Evolutionary conservation across 257 asterid species (phyloP), one percentile per base, ranked within the genome.

Genomic region (Striga asiatica): DNA sequence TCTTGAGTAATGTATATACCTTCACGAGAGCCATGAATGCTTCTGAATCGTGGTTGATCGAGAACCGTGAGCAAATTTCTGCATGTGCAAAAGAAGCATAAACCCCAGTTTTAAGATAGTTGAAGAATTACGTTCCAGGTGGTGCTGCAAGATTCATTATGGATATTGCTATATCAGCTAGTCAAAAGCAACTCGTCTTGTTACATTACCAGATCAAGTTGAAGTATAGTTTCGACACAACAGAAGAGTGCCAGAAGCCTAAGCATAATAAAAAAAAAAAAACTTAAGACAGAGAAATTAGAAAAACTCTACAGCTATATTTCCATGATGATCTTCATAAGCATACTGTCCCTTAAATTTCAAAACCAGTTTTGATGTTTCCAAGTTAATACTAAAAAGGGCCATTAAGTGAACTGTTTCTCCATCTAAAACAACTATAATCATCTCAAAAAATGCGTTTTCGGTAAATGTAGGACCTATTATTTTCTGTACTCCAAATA

Each of bases 61-160:
- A 64, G 66, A 91, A 91, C 66, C 77, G 70, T 71, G 41, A 48
- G 72, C 83, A 54, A 91, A 87, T 74, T 80, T 87, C 73, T 91
- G 81, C 28, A 73, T 65, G 96, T 91, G 94, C 66, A 66, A 51
- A 46, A 52, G 57, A 54, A 54, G 51, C 35, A 56, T 8, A 49
- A 61, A 60, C 20, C 14, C 5, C n/a, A n/a, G n/a, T n/a, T n/a
- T n/a, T 41, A 14, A 31, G 34, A 38, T 35, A 51, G 47, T 50
- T 22, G 16, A 7, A 18, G 50, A 21, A 25, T 34, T 9, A 2
- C 18, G 21, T 41, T 12, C 9, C 35, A 20, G 17, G 12, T 41
- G 2, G 16, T 31, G 29, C 20, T n/a, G n/a, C n/a, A 37, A 47
- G 43, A 38, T 24, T 18, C 37, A 7, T 43, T 6, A 8, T 35